Conservation (phyloP, 257 asterid genomes). For the Voacanga thouarsii region DNA sequence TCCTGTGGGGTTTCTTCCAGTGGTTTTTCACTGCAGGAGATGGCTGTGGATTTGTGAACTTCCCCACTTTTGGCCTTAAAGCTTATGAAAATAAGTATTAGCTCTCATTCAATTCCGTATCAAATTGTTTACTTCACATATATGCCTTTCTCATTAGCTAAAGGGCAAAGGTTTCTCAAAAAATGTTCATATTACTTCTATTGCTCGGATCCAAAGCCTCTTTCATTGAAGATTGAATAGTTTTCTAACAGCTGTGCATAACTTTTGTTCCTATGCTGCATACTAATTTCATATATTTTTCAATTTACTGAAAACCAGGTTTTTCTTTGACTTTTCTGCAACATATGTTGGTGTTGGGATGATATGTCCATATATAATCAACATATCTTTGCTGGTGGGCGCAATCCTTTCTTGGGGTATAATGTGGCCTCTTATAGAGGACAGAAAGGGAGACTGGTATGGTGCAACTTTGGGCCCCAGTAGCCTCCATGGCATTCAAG, state of each 20-base stretch:
- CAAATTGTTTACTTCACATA: background rate
- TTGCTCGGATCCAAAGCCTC: background rate
- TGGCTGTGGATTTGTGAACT: constrained; percentile 66
- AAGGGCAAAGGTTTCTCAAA: background rate
- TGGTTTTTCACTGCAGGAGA: constrained; percentile 95
- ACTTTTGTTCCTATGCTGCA: background rate
- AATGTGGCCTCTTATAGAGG: constrained; percentile 88
- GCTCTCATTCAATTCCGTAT: background rate
- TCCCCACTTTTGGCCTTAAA: constrained; percentile 89
- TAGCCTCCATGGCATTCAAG: constrained; percentile 88
- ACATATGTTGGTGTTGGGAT: constrained; percentile 96
- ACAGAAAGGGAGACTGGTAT: constrained; percentile 72
- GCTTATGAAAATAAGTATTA: constrained; percentile 66
- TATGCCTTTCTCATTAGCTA: background rate
- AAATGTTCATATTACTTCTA: background rate
- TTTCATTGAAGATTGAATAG: background rate
- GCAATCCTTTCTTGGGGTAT: constrained; percentile 93
- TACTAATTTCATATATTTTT: background rate
- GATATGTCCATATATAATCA: constrained; percentile 89
- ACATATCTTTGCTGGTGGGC: constrained; percentile 79
- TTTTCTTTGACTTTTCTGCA: constrained; percentile 89
- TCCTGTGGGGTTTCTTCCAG: constrained; percentile 94
- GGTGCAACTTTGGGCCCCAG: constrained; percentile 32
- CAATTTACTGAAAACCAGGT: constrained; percentile 40
- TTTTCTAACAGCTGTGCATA: background rate